These are phyloP conservation scores for Primulina huaijiensis DNA, from an alignment of 257 asterid genomes.

Conservation along the genomic window DNA sequence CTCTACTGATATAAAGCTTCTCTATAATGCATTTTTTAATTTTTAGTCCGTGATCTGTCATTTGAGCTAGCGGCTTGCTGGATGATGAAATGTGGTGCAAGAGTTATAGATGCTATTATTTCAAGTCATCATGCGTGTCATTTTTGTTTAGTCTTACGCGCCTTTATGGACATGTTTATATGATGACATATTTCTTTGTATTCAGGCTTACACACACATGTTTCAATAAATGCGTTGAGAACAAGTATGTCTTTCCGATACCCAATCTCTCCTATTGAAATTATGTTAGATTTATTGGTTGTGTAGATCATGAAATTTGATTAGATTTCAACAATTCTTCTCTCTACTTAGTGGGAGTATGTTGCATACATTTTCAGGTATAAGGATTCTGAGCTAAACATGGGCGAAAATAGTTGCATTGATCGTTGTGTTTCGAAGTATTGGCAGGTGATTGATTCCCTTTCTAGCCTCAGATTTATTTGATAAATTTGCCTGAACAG, in stretches of 20 bases:
- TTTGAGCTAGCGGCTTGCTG: not conserved
- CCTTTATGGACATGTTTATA: too few relatives aligned
- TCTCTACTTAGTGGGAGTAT: not conserved
- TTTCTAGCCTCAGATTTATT: not conserved
- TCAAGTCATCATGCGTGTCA: not conserved
- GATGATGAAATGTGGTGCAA: not conserved
- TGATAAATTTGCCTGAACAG: not conserved
- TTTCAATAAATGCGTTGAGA: constrained; percentile 55
- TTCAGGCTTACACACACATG: constrained; percentile 65
- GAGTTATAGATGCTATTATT: not conserved
- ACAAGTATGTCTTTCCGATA: constrained; percentile 35
- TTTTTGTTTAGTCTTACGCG: too few relatives aligned
- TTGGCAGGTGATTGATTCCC: constrained; percentile 41
- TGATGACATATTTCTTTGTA: constrained; percentile 1
- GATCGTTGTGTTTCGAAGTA: constrained; percentile 56
- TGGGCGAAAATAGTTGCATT: constrained; percentile 58
- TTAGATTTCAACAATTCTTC: not conserved
- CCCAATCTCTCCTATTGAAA: not conserved
- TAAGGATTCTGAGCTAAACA: constrained; percentile 58
- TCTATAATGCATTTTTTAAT: constrained; percentile 2
- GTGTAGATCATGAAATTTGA: not conserved
- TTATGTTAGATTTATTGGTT: not conserved
- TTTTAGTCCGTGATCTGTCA: not conserved
- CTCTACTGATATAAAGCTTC: not conserved
- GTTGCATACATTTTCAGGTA: constrained; percentile 31